A percentile compares a stretch with the other conserved stretches of the same genome.
phyloP scores from a whole-genome alignment of 805 yeast genomes.

The Metschnikowia orientalis region DNA sequence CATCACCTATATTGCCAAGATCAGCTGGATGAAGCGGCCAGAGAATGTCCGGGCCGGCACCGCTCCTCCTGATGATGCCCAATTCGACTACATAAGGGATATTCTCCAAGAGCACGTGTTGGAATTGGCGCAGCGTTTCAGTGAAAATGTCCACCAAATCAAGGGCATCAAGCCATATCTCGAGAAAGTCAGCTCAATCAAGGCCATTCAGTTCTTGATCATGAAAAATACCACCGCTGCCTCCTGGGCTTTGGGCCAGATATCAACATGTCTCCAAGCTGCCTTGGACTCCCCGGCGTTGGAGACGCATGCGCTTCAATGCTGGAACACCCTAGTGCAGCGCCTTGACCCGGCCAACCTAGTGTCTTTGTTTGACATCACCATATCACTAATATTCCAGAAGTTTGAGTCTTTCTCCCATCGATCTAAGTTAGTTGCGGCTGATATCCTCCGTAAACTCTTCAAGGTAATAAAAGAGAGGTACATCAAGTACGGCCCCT shows the following conservation, averaged over 20 bases:
- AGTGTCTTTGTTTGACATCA: slow-evolving; percentile 64
- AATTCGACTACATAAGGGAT: slow-evolving; percentile 25
- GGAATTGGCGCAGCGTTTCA: slow-evolving; percentile 73
- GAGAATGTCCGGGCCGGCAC: slow-evolving; percentile 4
- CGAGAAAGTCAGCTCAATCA: slow-evolving; percentile 65
- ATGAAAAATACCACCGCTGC: slow-evolving; percentile 51
- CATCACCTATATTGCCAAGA: slow-evolving; percentile 36
- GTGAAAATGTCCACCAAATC: slow-evolving; percentile 71
- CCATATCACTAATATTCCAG: slow-evolving; percentile 70
- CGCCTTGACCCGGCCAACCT: slow-evolving; percentile 54
- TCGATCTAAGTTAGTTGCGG: slow-evolving; percentile 48
- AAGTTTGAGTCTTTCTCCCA: slow-evolving; percentile 52
- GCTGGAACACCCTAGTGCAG: slow-evolving; percentile 62
- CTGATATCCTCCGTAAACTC: slow-evolving; percentile 42
- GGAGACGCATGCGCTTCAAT: slow-evolving; percentile 56
- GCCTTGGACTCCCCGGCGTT: slow-evolving; percentile 62
- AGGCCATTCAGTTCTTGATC: slow-evolving; percentile 69
- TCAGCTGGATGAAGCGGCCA: slow-evolving; percentile 18
- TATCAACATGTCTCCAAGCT: slow-evolving; percentile 80
- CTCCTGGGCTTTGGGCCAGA: slow-evolving; percentile 66
- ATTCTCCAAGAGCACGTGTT: slow-evolving; percentile 54
- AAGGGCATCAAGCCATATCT: slow-evolving; percentile 68
- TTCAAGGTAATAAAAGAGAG: slow-evolving; percentile 29
- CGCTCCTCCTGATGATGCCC: slow-evolving; percentile 11
- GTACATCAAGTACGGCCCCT: slow-evolving; percentile 43